Base-by-base conservation (phyloP, 371 early-diverging fungal species). In the Mucor irregularis region DNA sequence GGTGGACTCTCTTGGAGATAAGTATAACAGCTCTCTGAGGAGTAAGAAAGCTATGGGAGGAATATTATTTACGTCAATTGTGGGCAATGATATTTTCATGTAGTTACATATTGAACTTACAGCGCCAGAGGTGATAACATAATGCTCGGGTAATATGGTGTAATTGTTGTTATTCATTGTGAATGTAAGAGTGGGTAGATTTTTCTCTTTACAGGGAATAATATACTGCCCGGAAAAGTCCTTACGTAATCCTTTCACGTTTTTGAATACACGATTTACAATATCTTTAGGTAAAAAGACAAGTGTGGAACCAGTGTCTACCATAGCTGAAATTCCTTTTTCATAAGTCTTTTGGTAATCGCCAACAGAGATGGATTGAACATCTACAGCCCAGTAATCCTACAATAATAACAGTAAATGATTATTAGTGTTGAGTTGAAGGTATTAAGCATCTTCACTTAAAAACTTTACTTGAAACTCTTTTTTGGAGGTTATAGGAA, bases 311-410 rank as follows among this genome's bases (percentile, higher is more conserved):
- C 74, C 74, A 17, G 77, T 73, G 53, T 77, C 77, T 1, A 73
- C 49, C 45, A 77, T 50, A 10, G 64, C 71, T 0, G 67, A 34
- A 2, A 73, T n/a, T 2, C 31, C 26, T 1, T 37, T 22, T 2
- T 43, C 38, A 19, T 61, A 62, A 4, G 5, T n/a, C 6, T 56
- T 34, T 10, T 28, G 46, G 19, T 61, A 38, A 16, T 44, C 31
- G n/a, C 65, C 70, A 34, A 71, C 53, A 13, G 49, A 16, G 5
- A 77, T 62, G 1, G 30, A 26, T 25, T 71, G 61, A 16, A 77
- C 49, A 44, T 77, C 68, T 8, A 64, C 65, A 13, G 78, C 74
- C 78, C 78, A 77, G 48, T 74, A 77, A 33, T 74, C 70, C 78
- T 74, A 47, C 14, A 10, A 14, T 5, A 40, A 9, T 34, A 29